phyloP scores from a whole-genome alignment of 305 asterid genomes.

The Plantago lanceolata region DNA sequence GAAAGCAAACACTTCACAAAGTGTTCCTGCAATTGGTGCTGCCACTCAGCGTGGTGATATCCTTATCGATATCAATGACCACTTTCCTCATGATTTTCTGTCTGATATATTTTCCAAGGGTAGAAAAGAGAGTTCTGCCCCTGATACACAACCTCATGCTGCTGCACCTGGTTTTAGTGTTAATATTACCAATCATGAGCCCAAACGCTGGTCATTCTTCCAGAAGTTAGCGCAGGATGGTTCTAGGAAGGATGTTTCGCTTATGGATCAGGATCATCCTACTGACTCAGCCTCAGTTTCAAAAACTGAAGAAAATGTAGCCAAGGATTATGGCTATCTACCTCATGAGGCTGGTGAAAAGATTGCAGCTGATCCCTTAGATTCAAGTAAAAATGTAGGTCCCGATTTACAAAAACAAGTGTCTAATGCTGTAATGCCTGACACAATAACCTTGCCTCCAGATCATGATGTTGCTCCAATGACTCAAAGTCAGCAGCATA shows the following conservation, averaged over 20 bases:
- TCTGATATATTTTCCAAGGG: slow-evolving; percentile 75
- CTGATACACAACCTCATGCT: slow-evolving; percentile 36
- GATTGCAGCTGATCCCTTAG: slow-evolving; percentile 35
- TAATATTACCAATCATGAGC: slow-evolving; percentile 67
- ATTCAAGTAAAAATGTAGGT: slow-evolving; percentile 36
- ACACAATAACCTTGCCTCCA: slow-evolving; percentile 48
- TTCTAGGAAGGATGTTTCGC: slow-evolving; percentile 66
- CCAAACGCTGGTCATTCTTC: slow-evolving; percentile 76
- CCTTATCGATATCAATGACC: slow-evolving; percentile 70
- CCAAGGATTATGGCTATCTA: slow-evolving; percentile 46
- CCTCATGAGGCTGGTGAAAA: slow-evolving; percentile 37
- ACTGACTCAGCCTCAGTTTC: slow-evolving; percentile 41
- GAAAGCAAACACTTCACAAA: slow-evolving; percentile 38
- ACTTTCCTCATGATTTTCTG: slow-evolving; percentile 71
- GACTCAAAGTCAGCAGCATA: slow-evolving; percentile 43
- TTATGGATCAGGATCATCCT: slow-evolving; percentile 88
- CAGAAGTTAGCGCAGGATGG: slow-evolving; percentile 71
- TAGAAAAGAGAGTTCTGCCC: slow-evolving; percentile 40
- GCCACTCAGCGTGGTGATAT: slow-evolving; percentile 56
- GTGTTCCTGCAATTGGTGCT: slow-evolving; percentile 34
- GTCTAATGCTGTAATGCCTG: slow-evolving; percentile 33
- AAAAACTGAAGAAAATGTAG: slow-evolving; percentile 40
- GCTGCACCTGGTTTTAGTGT: slow-evolving; percentile 72
- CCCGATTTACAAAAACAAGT: slow-evolving; percentile 42
- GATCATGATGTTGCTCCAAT: slow-evolving; percentile 53